Percentiles rank a stretch among this genome's conserved stretches.
phyloP scores from a whole-genome alignment of 106 monocot species.

The Acorus calamus region DNA sequence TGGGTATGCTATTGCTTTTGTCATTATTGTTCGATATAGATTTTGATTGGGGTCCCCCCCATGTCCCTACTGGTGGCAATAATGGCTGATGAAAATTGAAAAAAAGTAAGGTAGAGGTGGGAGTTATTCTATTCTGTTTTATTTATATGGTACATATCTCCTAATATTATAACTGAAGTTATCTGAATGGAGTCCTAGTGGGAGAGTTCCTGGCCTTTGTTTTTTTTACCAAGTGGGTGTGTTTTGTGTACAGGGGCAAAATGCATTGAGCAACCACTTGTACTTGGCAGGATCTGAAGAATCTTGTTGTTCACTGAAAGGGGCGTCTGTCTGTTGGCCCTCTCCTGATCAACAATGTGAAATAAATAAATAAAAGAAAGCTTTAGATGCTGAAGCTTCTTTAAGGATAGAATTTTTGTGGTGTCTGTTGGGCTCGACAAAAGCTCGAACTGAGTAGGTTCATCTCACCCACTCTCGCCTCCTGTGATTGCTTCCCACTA shows the following conservation, averaged over 20 bases:
- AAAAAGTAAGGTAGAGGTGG: neutral
- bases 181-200: neutral
- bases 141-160: too few relatives aligned
- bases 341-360: conserved; percentile 3
- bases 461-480: too few relatives aligned
- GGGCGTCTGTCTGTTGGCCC: neutral
- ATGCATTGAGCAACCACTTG: conserved; percentile 13
- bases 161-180: neutral
- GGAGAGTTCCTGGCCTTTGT: neutral
- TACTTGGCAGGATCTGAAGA: neutral
- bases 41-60: too few relatives aligned
- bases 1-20: too few relatives aligned
- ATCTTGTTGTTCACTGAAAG: neutral
- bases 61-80: conserved; percentile 2
- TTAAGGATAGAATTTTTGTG: neutral
- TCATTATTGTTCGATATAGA: too few relatives aligned
- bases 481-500: too few relatives aligned
- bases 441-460: too few relatives aligned
- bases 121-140: neutral
- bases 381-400: conserved; percentile 9
- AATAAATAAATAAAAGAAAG: neutral
- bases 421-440: neutral
- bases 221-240: neutral
- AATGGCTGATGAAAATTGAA: neutral
- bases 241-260: neutral